Evolutionary conservation across 2,329 filamentous ascomycete genomes (phyloP).

Genomic region (Diplodia corticola): DNA sequence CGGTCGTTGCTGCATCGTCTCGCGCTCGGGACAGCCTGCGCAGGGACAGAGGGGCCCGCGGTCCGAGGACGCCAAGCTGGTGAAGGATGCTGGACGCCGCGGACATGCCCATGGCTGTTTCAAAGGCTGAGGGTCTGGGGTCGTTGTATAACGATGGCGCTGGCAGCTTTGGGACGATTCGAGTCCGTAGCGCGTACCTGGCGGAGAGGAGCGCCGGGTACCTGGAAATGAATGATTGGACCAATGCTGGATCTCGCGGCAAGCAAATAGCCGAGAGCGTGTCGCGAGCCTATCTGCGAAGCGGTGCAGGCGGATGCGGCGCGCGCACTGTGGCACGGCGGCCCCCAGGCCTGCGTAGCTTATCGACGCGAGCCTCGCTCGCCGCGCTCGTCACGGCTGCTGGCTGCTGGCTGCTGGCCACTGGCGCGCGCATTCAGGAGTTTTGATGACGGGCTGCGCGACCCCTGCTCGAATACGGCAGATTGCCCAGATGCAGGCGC

Average conservation of each 20-base stretch:
- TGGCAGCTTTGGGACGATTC: background rate
- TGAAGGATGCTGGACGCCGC: conserved; percentile 55
- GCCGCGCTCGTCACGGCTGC: background rate
- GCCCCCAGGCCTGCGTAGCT: conserved; percentile 5
- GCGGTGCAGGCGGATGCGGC: background rate
- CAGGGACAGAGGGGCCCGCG: conserved; percentile 44
- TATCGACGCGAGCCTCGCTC: conserved; percentile 3
- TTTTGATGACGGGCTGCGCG: conserved; percentile 16
- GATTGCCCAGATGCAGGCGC: conserved; percentile 22
- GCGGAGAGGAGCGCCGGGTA: conserved; percentile 5
- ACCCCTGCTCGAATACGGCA: conserved; percentile 19
- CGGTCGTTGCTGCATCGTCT: background rate
- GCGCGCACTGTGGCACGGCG: background rate
- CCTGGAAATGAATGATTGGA: conserved; percentile 22
- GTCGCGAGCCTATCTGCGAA: conserved; percentile 19
- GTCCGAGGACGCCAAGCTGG: conserved; percentile 59
- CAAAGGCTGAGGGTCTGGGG: conserved; percentile 6
- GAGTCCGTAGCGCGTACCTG: conserved; percentile 9
- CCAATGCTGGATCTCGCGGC: conserved; percentile 17
- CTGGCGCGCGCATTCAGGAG: conserved; percentile 19
- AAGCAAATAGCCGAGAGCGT: conserved; percentile 17
- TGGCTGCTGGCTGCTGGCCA: background rate
- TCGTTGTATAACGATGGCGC: conserved; percentile 18
- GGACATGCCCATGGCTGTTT: conserved; percentile 8
- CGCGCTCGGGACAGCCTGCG: background rate